Percentiles rank a stretch among this genome's conserved stretches.
Conservation (phyloP, 2,329 filamentous ascomycete genomes). For the Sporothrix pseudoabietina region DNA sequence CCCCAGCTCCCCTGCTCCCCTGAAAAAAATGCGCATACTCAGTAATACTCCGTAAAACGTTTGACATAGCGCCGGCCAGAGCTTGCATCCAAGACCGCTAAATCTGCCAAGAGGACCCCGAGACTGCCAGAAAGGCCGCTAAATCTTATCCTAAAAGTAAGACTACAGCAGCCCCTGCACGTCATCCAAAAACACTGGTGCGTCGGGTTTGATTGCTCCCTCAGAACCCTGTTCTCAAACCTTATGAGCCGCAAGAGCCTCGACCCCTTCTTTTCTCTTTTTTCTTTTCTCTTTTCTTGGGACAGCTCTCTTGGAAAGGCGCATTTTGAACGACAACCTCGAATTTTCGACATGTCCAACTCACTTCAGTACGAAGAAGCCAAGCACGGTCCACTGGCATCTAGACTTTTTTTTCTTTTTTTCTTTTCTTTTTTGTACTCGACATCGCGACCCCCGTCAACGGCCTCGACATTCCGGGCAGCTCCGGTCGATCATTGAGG, state of each 20-base stretch:
- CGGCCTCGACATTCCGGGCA: background rate
- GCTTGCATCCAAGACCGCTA: background rate
- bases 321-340: no score
- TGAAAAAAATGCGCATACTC: background rate
- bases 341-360: background rate
- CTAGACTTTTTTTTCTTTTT: background rate
- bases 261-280: slow-evolving; percentile 2
- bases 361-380: background rate
- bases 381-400: slow-evolving; percentile 1
- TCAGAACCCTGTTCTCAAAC: slow-evolving; percentile 32
- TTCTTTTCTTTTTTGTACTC: background rate
- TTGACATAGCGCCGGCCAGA: background rate
- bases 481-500: background rate
- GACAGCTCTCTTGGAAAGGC: background rate
- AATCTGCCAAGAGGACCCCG: background rate
- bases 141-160: background rate
- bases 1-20: background rate
- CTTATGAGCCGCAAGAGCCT: slow-evolving; percentile 8
- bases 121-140: background rate
- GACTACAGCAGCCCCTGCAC: background rate
- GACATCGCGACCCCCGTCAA: background rate
- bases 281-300: background rate
- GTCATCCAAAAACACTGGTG: background rate
- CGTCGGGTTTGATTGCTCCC: slow-evolving; percentile 31
- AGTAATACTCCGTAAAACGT: background rate